Conservation (phyloP, 257 asterid genomes). For the Ilex aquifolium region DNA sequence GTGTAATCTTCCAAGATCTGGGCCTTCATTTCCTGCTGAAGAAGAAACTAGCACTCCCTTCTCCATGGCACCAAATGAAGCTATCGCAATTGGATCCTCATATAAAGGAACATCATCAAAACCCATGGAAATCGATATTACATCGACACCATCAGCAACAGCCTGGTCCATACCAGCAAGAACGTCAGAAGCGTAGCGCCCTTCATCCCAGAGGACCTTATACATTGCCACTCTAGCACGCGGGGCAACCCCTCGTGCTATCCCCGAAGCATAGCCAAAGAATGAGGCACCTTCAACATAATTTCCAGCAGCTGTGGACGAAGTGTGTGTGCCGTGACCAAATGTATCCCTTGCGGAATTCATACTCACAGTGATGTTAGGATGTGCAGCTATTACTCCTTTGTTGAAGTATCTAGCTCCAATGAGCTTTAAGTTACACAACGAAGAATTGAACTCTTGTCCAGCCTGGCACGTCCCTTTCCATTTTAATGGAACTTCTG, state of each 20-base stretch:
- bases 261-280: slow-evolving; percentile 42
- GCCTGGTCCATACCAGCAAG: slow-evolving; percentile 54
- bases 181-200: slow-evolving; percentile 32
- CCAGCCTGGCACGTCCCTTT: slow-evolving; percentile 39
- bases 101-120: slow-evolving; percentile 14
- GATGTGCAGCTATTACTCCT: slow-evolving; percentile 30
- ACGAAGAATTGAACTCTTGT: slow-evolving; percentile 14
- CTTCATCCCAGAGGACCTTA: slow-evolving; percentile 22
- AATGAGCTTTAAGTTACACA: slow-evolving; percentile 39
- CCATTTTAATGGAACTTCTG: slow-evolving; percentile 33
- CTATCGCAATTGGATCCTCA: slow-evolving; percentile 38
- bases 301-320: slow-evolving; percentile 41
- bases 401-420: slow-evolving; percentile 40
- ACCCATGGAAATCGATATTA: slow-evolving; percentile 35
- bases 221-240: slow-evolving; percentile 42
- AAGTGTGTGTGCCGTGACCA: slow-evolving; percentile 53
- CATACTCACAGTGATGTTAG: slow-evolving; percentile 3
- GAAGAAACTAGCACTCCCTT: slow-evolving; percentile 53
- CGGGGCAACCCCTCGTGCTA: slow-evolving; percentile 43
- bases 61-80: slow-evolving; percentile 57
- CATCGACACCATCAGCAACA: slow-evolving; percentile 42
- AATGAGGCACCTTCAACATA: slow-evolving; percentile 31
- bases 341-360: slow-evolving; percentile 17
- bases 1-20: slow-evolving; percentile 16
- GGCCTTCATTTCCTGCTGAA: slow-evolving; percentile 52